Percentiles rank a stretch among this genome's conserved stretches.
These are phyloP conservation scores for Avena sativa DNA, from an alignment of 176 grass and related monocot species.

Conservation along the genomic window DNA sequence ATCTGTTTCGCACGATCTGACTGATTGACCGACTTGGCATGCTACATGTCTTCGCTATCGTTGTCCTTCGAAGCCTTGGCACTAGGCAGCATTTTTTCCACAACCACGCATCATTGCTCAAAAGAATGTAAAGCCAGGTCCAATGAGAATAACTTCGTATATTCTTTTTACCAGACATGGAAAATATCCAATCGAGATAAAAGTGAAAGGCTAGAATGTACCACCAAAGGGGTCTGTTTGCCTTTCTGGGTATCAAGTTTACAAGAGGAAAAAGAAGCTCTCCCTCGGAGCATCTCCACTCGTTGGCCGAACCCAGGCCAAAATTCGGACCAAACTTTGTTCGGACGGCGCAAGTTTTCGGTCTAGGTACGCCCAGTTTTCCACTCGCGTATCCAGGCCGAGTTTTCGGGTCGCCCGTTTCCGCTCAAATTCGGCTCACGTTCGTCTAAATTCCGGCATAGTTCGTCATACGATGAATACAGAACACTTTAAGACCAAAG, in stretches of 20 bases:
- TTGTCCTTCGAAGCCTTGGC: background rate
- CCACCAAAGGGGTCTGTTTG: background rate
- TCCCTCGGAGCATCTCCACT: no score
- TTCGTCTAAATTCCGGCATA: no score
- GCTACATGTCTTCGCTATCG: slow-evolving; percentile 14
- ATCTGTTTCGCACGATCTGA: slow-evolving; percentile 1
- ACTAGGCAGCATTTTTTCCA: background rate
- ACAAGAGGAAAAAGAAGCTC: background rate
- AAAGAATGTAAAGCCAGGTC: background rate
- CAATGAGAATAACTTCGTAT: background rate
- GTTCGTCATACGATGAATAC: no score
- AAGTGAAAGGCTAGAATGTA: background rate
- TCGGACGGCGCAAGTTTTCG: no score
- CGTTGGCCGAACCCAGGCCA: no score
- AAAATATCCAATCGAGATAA: background rate
- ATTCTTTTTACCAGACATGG: background rate
- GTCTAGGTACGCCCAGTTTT: no score
- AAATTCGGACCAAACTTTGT: no score
- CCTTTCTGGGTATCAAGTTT: background rate
- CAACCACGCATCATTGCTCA: background rate
- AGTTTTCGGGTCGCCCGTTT: no score
- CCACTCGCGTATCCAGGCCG: no score
- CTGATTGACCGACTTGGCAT: slow-evolving; percentile 18
- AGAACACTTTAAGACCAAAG: no score
- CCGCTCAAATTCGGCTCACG: no score